phyloP scores from a whole-genome alignment of 2,329 filamentous ascomycete genomes.

The Thermothelomyces thermophilus region DNA sequence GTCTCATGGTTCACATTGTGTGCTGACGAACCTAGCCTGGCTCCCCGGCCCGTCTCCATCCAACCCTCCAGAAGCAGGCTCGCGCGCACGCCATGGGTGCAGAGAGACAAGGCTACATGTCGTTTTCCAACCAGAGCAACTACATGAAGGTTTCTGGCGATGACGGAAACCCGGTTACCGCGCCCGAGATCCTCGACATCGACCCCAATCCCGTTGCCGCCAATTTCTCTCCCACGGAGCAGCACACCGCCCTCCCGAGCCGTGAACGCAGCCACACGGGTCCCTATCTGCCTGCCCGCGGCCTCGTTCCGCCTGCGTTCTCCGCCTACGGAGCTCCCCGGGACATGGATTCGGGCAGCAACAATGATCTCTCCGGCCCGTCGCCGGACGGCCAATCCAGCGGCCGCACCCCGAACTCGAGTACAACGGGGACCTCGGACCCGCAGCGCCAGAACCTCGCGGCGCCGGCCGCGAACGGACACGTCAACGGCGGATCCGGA shows the following conservation, averaged over 20 bases:
- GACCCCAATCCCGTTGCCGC: slow-evolving; percentile 29
- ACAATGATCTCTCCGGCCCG: slow-evolving; percentile 39
- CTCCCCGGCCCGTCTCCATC: slow-evolving; percentile 7
- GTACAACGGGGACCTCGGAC: slow-evolving; percentile 37
- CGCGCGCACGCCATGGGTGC: neutral
- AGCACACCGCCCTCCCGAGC: slow-evolving; percentile 17
- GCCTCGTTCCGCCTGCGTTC: slow-evolving; percentile 13
- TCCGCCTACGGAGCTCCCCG: slow-evolving; percentile 34
- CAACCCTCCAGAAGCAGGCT: neutral
- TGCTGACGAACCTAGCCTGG: slow-evolving; percentile 17
- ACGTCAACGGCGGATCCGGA: slow-evolving; percentile 33
- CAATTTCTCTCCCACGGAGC: slow-evolving; percentile 15
- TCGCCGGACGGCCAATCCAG: slow-evolving; percentile 48
- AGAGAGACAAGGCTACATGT: slow-evolving; percentile 21
- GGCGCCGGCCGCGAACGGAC: slow-evolving; percentile 18
- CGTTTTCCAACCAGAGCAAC: slow-evolving; percentile 40
- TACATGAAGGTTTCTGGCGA: slow-evolving; percentile 37
- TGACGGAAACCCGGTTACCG: slow-evolving; percentile 35
- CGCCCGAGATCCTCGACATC: slow-evolving; percentile 36
- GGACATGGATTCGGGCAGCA: slow-evolving; percentile 38
- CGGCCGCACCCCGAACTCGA: slow-evolving; percentile 55
- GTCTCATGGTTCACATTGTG: slow-evolving; percentile 18
- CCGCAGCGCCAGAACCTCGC: slow-evolving; percentile 24
- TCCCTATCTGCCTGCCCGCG: slow-evolving; percentile 15
- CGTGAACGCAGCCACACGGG: slow-evolving; percentile 17